phyloP scores from a whole-genome alignment of 305 asterid genomes.

The Coffea humblotiana region DNA sequence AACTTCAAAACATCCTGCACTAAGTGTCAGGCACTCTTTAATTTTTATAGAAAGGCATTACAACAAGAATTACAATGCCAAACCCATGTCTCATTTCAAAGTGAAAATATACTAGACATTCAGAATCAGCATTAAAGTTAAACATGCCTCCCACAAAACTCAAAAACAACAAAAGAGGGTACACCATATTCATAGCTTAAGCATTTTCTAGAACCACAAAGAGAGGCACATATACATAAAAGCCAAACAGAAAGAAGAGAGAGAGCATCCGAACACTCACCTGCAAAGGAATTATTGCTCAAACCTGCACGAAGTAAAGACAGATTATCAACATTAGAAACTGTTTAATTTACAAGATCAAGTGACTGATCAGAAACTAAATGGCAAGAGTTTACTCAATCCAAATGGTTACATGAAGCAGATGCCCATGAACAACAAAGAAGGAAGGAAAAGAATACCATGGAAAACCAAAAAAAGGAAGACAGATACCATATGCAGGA shows the following conservation, averaged over 20 bases:
- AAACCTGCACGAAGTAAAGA: slow-evolving; percentile 60
- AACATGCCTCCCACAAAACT: neutral
- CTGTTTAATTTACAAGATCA: neutral
- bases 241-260: neutral
- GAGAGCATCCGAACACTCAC: slow-evolving; percentile 34
- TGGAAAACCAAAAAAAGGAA: neutral
- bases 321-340: neutral
- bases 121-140: neutral
- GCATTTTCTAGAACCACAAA: neutral
- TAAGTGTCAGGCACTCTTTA: neutral
- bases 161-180: neutral
- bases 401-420: neutral
- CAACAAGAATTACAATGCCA: neutral
- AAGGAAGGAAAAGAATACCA: neutral
- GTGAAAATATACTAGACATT: neutral
- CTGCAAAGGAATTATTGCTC: slow-evolving; percentile 67
- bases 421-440: neutral
- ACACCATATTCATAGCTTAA: neutral
- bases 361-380: neutral
- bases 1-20: neutral
- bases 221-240: slow-evolving; percentile 4
- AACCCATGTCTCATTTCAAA: neutral
- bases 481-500: neutral
- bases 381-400: neutral
- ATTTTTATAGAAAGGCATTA: neutral